Conservation (phyloP, 176 grass and related monocot genomes). For the Oryza brachyantha region DNA sequence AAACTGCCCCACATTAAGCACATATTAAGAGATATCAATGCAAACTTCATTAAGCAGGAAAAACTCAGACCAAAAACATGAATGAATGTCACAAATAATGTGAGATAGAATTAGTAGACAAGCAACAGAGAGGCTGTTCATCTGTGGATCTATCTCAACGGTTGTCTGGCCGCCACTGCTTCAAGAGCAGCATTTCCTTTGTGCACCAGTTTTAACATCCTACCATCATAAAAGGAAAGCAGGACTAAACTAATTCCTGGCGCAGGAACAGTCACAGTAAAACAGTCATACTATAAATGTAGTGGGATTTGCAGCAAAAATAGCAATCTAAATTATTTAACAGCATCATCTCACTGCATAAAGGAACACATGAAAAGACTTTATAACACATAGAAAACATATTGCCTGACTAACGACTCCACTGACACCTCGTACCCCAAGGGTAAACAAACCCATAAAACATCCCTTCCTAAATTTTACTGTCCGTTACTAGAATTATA, state of each 20-base stretch:
- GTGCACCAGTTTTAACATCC: constrained; percentile 41
- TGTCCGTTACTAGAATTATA: background rate
- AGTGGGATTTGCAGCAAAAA: background rate
- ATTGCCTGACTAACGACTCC: background rate
- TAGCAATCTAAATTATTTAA: background rate
- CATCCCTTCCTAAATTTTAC: accelerated
- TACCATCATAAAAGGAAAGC: constrained; percentile 32
- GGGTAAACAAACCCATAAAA: background rate
- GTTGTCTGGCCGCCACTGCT: constrained; percentile 81
- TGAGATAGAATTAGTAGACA: constrained; percentile 86
- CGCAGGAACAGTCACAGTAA: background rate
- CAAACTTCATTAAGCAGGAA: background rate
- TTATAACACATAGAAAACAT: no score
- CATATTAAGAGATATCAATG: background rate
- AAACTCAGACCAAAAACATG: background rate
- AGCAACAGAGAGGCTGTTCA: constrained; percentile 42
- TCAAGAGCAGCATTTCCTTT: constrained; percentile 46
- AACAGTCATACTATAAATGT: background rate
- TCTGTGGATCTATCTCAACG: constrained; percentile 81
- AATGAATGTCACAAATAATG: background rate
- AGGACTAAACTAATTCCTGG: constrained; percentile 15
- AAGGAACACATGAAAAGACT: background rate
- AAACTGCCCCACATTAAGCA: background rate
- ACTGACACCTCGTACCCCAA: background rate
- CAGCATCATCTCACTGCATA: no score